Base-by-base conservation (phyloP, 192 early-diverging fungal species). In the Gaertneriomyces semiglobifer region DNA sequence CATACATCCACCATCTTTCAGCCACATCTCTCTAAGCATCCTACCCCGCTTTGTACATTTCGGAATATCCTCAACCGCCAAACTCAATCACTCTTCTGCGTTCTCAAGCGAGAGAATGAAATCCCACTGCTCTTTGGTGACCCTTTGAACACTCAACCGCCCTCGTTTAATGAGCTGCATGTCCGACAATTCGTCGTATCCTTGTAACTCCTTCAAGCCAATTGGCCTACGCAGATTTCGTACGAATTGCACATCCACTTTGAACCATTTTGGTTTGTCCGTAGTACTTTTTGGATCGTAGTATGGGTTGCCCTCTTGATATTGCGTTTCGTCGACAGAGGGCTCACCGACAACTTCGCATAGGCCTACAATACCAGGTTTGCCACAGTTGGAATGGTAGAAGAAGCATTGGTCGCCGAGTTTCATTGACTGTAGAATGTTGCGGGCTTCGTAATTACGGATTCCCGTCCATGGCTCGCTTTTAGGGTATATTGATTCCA, bases 371-470 rank as follows among this genome's bases (percentile, higher is more conserved):
- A 95, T 79, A 2, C 93, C 93, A 5, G 93, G 91, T 1, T 56
- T 54, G 51, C 90, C 90, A 76, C 90, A 92, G 66, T 92, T 95
- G 8, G 90, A 92, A 62, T 93, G 91, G 75, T 95, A 95, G 64
- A 91, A 95, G 1, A 95, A 70, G 18, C 85, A 77, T 75, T 65
- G 48, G 52, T 91, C 88, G 9, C 87, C 89, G 6, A 86, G 43
- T 50, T 87, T 88, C 89, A 93, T 93, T 38, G 86, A 80, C 3
- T 85, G 81, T 87, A 95, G 84, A 20, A 89, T 81, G 64, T 93
- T 95, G 20, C 89, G 81, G 5, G 91, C 93, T 56, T 90, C 89
- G 67, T 83, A 90, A 71, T 89, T 94, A 25, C 64, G 46, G 7
- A 63, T 52, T 0, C 62, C 62, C 50, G 51, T 52, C 62, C 62